phyloP scores from a whole-genome alignment of 768 basidiomycete species.

The Xerocomus potaroensis region DNA sequence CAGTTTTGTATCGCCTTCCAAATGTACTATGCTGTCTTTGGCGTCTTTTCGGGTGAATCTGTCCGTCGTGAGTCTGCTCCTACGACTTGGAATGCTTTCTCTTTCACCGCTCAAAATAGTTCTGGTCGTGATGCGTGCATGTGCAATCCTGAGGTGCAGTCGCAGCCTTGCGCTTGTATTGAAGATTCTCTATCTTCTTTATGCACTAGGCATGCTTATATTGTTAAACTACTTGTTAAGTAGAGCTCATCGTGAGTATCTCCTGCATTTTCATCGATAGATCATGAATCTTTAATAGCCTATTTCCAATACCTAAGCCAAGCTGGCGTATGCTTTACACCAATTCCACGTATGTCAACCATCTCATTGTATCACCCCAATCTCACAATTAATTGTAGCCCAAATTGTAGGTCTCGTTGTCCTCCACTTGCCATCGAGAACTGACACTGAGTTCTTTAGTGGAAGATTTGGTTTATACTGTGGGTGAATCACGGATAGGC shows the following conservation, averaged over 20 bases:
- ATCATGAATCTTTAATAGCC: slow-evolving; percentile 1
- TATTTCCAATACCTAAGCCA: slow-evolving; percentile 7
- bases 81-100: neutral
- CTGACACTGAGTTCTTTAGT: neutral
- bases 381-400: slow-evolving; percentile 6
- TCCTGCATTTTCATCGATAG: neutral
- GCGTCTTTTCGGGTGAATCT: slow-evolving; percentile 4
- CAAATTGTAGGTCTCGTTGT: slow-evolving; percentile 4
- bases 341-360: slow-evolving; percentile 9
- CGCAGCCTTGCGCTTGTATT: neutral
- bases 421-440: neutral
- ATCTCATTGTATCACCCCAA: neutral
- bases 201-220: neutral
- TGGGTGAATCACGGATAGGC: neutral
- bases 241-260: neutral
- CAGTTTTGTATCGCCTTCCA: slow-evolving; percentile 8
- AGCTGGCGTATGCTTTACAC: slow-evolving; percentile 11
- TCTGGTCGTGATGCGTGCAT: slow-evolving; percentile 23
- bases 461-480: slow-evolving; percentile 10
- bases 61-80: slow-evolving; percentile 11
- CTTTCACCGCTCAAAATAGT: slow-evolving; percentile 8
- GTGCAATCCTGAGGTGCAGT: slow-evolving; percentile 20
- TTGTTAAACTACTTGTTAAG: neutral
- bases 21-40: neutral
- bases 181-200: slow-evolving; percentile 10